These are phyloP conservation scores for Tolypocladium capitatum DNA, from an alignment of 2,329 filamentous ascomycete species.

Conservation along the genomic window DNA sequence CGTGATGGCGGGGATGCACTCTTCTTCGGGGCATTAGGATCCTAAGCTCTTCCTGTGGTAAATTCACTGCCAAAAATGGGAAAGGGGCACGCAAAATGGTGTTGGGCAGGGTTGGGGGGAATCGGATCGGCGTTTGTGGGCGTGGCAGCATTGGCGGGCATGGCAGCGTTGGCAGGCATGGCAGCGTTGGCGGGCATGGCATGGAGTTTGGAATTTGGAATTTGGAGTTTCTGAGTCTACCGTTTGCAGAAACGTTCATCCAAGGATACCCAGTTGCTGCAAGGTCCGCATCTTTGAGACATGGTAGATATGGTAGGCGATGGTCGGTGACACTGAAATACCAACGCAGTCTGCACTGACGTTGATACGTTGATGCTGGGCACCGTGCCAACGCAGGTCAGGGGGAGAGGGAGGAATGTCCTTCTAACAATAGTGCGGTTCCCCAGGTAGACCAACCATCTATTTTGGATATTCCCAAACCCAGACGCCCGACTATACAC, in stretches of 20 bases:
- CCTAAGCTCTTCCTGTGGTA: background rate
- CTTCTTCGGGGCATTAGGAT: background rate
- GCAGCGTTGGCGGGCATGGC: background rate
- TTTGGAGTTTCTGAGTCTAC: background rate
- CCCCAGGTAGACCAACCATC: background rate
- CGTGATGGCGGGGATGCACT: background rate
- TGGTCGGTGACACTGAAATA: no score
- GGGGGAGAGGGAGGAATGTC: background rate
- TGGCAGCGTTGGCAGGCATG: no score
- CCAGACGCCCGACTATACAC: conserved; percentile 2
- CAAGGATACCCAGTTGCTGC: background rate
- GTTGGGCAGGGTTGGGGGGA: no score
- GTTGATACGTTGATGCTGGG: background rate
- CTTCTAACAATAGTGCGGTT: background rate
- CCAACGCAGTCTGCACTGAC: no score
- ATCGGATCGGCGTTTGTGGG: background rate
- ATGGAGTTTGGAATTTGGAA: background rate
- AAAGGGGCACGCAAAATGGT: background rate
- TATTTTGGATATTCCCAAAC: background rate
- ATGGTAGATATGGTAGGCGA: background rate
- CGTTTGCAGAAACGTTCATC: background rate
- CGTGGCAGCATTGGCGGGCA: background rate
- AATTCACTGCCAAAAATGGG: background rate
- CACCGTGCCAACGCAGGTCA: no score
- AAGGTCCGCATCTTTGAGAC: background rate